A percentile compares a stretch with the other conserved stretches of the same genome.
Conservation (phyloP, 1,284 basidiomycete species). For the Heterobasidion parviporum region DNA sequence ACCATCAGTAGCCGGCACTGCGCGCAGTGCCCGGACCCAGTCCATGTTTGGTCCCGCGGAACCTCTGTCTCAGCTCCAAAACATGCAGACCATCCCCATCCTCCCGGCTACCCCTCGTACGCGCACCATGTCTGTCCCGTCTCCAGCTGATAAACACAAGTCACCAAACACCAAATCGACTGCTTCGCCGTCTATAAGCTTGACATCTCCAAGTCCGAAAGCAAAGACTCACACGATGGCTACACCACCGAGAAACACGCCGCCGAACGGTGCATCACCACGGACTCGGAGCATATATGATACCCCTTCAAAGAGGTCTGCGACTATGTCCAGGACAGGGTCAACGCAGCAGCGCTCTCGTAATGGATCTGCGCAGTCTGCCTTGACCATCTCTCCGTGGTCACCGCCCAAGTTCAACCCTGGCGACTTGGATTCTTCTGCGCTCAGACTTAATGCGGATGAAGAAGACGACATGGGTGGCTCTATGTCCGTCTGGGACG, state of each 20-base stretch:
- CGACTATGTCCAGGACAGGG: constrained; percentile 7
- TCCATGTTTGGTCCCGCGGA: constrained; percentile 19
- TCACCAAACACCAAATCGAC: constrained; percentile 14
- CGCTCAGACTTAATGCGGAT: constrained; percentile 11
- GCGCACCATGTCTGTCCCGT: constrained; percentile 21
- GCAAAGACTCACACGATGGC: constrained; percentile 10
- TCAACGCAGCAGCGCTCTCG: constrained; percentile 13
- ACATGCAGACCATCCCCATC: constrained; percentile 14
- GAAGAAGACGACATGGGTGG: constrained; percentile 14
- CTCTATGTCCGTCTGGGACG: constrained; percentile 26
- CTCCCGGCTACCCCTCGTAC: constrained; percentile 28
- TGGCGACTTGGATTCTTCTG: constrained; percentile 5
- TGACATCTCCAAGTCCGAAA: constrained; percentile 17
- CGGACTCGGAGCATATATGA: not conserved
- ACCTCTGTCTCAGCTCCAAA: constrained; percentile 10
- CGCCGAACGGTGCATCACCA: not conserved
- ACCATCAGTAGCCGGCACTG: constrained; percentile 5
- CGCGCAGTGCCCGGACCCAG: constrained; percentile 16
- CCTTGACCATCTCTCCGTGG: constrained; percentile 8
- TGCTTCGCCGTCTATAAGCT: constrained; percentile 17
- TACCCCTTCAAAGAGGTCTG: constrained; percentile 12
- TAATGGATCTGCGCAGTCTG: constrained; percentile 16
- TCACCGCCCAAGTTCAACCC: constrained; percentile 4
- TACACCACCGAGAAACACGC: constrained; percentile 2
- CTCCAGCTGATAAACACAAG: constrained; percentile 13